Conservation (phyloP, 768 basidiomycete species). For the Daedaleopsis sinensis region DNA sequence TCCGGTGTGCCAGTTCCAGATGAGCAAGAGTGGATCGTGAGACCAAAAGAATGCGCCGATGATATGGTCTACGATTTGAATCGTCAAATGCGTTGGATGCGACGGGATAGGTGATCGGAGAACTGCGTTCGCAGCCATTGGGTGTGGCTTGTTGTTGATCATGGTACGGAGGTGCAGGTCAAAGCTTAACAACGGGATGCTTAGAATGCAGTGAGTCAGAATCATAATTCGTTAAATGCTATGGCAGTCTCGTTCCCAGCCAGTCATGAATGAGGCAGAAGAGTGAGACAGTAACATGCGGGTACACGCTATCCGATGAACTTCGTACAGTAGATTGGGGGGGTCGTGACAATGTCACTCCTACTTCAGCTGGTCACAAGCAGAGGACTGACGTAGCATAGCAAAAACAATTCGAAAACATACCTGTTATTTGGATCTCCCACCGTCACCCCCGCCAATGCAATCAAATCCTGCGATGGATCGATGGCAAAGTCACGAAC, state of each 20-base stretch:
- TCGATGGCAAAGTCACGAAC: slow-evolving; percentile 67
- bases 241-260: too few species aligned
- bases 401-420: not conserved
- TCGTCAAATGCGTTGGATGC: slow-evolving; percentile 35
- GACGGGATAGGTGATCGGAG: slow-evolving; percentile 31
- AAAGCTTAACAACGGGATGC: slow-evolving; percentile 11
- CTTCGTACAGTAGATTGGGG: too few species aligned
- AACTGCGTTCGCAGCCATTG: slow-evolving; percentile 37
- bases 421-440: slow-evolving; percentile 20
- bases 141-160: slow-evolving; percentile 41
- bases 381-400: too few species aligned
- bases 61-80: slow-evolving; percentile 59
- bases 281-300: too few species aligned
- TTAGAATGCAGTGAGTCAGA: not conserved
- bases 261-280: too few species aligned
- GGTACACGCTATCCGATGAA: too few species aligned
- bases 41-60: slow-evolving; percentile 50
- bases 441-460: slow-evolving; percentile 36
- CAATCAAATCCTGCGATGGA: slow-evolving; percentile 62
- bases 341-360: too few species aligned
- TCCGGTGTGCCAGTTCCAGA: slow-evolving; percentile 59
- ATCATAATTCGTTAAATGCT: not conserved
- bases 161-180: slow-evolving; percentile 50
- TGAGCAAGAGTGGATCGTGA: slow-evolving; percentile 38
- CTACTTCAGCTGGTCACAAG: too few species aligned